A percentile compares a stretch with the other conserved stretches of the same genome.
These are phyloP conservation scores for Colletotrichum brevisporum DNA, from an alignment of 2,329 filamentous ascomycete genomes.

Conservation along the genomic window DNA sequence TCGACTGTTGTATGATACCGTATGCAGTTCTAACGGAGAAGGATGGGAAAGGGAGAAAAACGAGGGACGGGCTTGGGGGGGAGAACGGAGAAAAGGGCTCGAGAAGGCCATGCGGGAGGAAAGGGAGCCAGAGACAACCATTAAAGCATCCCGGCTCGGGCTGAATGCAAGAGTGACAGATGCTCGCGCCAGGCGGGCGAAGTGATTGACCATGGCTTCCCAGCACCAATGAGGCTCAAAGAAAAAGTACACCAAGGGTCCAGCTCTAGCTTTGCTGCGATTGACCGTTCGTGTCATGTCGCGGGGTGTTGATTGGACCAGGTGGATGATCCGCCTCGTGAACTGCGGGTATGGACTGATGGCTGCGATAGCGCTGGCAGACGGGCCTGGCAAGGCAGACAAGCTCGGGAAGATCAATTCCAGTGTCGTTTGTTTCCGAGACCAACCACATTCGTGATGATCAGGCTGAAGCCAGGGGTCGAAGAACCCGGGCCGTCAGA, in stretches of 20 bases:
- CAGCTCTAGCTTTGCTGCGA: conserved; percentile 22
- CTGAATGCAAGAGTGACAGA: conserved; percentile 21
- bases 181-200: conserved; percentile 26
- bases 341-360: conserved; percentile 26
- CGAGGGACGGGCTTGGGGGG: conserved; percentile 1
- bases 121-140: conserved; percentile 33
- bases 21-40: background rate
- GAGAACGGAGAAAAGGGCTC: conserved; percentile 6
- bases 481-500: background rate
- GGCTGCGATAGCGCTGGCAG: conserved; percentile 12
- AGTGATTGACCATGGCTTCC: background rate
- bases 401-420: conserved; percentile 7
- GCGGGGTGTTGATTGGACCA: conserved; percentile 23
- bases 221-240: conserved; percentile 30
- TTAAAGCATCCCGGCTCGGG: conserved; percentile 23
- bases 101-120: conserved; percentile 9
- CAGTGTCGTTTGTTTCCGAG: conserved; percentile 1
- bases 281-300: conserved; percentile 22
- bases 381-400: conserved; percentile 34
- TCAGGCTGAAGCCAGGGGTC: background rate
- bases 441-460: background rate
- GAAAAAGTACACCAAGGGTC: conserved; percentile 15
- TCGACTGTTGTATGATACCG: background rate
- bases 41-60: background rate
- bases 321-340: conserved; percentile 24